Evolutionary conservation across 176 grass and related monocot species (phyloP).

Genomic region (Raddia distichophylla): DNA sequence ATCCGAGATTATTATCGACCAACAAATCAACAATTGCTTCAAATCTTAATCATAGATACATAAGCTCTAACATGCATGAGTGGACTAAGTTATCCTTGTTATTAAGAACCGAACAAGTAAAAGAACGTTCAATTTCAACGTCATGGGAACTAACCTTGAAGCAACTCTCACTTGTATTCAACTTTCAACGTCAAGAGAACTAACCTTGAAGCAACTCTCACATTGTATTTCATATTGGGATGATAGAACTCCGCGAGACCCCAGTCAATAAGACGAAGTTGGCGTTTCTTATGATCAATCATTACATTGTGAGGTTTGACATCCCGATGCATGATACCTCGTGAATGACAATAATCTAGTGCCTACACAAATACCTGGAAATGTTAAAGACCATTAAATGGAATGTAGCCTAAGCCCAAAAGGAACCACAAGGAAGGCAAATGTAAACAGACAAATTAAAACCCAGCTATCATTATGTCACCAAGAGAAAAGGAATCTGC

Average conservation of each 20-base stretch:
- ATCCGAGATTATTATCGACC: too few species aligned
- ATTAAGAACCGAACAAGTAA: not conserved
- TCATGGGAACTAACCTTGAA: conserved; percentile 63
- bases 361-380: conserved; percentile 84
- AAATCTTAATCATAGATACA: conserved; percentile 23
- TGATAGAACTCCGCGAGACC: conserved; percentile 98
- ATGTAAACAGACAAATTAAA: not conserved
- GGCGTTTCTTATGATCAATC: conserved; percentile 88
- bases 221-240: conserved; percentile 92
- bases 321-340: conserved; percentile 96
- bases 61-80: not conserved
- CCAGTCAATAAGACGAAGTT: conserved; percentile 96
- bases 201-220: conserved; percentile 94
- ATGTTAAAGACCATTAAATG: conserved; percentile 56
- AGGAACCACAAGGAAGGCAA: conserved; percentile 1
- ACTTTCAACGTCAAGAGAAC: conserved; percentile 19
- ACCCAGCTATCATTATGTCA: not conserved
- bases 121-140: conserved; percentile 12
- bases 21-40: conserved; percentile 14
- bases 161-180: conserved; percentile 63
- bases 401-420: conserved; percentile 30
- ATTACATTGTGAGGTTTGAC: conserved; percentile 98
- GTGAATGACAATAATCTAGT: conserved; percentile 93
- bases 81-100: not conserved
- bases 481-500: not conserved